phyloP scores from a whole-genome alignment of 2,329 filamentous ascomycete species.

The Fusarium beomiforme region DNA sequence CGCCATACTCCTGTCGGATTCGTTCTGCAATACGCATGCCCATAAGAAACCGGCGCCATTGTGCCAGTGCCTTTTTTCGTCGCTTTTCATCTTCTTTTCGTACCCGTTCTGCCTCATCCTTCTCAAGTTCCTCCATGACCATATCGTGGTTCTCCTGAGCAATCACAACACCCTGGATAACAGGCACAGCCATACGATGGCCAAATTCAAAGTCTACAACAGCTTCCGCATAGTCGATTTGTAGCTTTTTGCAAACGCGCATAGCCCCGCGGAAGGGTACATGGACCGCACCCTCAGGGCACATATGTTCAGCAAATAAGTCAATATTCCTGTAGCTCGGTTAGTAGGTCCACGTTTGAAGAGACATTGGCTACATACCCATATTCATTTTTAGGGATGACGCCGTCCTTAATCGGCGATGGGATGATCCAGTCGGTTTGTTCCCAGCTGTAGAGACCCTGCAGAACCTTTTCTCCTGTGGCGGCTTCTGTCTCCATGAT shows the following conservation, averaged over 20 bases:
- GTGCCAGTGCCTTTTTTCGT: slow-evolving; percentile 74
- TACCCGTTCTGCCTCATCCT: slow-evolving; percentile 77
- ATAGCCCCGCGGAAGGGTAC: slow-evolving; percentile 81
- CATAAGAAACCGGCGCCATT: slow-evolving; percentile 89
- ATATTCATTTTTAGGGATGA: slow-evolving; percentile 93
- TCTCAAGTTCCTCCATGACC: slow-evolving; percentile 81
- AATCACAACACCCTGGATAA: slow-evolving; percentile 90
- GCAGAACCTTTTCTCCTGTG: slow-evolving; percentile 83
- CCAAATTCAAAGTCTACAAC: slow-evolving; percentile 98
- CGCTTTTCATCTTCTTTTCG: slow-evolving; percentile 87
- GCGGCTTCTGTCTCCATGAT: slow-evolving; percentile 85
- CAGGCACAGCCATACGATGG: slow-evolving; percentile 90
- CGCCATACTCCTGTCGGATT: slow-evolving; percentile 79
- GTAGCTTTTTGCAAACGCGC: slow-evolving; percentile 83
- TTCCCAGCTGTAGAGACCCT: slow-evolving; percentile 83
- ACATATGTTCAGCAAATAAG: slow-evolving; percentile 93
- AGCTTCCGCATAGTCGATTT: slow-evolving; percentile 91
- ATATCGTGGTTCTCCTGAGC: slow-evolving; percentile 80
- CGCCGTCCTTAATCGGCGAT: slow-evolving; percentile 81
- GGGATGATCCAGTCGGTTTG: slow-evolving; percentile 98
- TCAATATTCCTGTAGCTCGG: slow-evolving; percentile 77
- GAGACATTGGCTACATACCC: slow-evolving; percentile 57
- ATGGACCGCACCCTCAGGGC: slow-evolving; percentile 84
- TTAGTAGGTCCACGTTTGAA: slow-evolving; percentile 30
- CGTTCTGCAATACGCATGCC: slow-evolving; percentile 84